Evolutionary conservation across 2,329 filamentous ascomycete genomes (phyloP), one percentile per base, ranked within the genome.

Genomic region (Emmonsiellopsis sp.): DNA sequence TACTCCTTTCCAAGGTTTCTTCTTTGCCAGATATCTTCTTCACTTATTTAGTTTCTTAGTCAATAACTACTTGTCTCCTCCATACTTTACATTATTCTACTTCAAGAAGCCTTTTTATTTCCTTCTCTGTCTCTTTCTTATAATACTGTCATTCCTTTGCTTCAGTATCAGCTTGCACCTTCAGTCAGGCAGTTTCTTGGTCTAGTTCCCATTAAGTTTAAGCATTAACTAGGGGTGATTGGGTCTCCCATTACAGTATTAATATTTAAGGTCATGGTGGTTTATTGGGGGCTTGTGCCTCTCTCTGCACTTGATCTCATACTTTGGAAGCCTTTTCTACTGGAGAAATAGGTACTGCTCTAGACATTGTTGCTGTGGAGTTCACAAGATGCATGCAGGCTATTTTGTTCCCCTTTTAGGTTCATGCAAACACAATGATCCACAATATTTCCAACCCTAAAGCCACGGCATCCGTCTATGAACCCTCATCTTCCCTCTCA

Each of bases 41-140:
- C 7, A 96, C 72, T 0, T 89, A 79, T 60, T 84, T 84, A 0
- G 89, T 95, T 69, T 96, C 91, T 43, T 82, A 81, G 37, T 95
- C 83, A 9, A 89, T 76, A 52, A 80, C 79, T 1, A 73, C 75
- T 57, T 82, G 74, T 55, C 72, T 74, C 54, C 71, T 75, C 53
- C 73, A 75, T 8, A 65, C 66, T 50, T 79, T 77, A 49, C 76
- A 76, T 44, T 79, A 73, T 62, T 83, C 80, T 20, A 73, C 72
- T 40, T 76, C 73, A 7, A 80, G 67, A 52, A 79, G 70, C 45
- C 77, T 75, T 53, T 75, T 75, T 0, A 79, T 71, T n/a, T 75
- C 72, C 48, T 71, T 73, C 30, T 76, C 73, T 60, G 79, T 76
- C 55, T 78, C 77, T 54, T 74, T 70, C 43, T 79, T 78, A 34